A percentile compares a stretch with the other conserved stretches of the same genome.
Conservation (phyloP, 1,139 yeast species). For the Debaryomyces udenii region DNA sequence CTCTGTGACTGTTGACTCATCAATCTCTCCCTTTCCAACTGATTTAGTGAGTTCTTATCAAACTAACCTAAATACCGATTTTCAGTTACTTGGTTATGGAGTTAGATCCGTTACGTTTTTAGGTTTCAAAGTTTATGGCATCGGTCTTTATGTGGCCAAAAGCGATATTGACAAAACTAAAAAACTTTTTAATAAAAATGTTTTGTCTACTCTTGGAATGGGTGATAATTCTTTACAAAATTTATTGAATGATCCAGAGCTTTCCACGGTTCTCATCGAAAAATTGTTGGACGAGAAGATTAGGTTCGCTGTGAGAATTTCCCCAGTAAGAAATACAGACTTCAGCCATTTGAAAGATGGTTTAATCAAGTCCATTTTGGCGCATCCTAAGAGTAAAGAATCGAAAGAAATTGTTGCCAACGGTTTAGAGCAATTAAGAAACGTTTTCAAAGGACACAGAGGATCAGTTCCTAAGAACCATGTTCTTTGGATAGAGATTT, state of each 20-base stretch:
- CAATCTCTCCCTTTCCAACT: slow-evolving; percentile 56
- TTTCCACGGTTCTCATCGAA: slow-evolving; percentile 54
- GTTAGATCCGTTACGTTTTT: slow-evolving; percentile 81
- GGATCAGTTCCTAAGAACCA: slow-evolving; percentile 72
- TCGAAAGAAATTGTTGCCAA: slow-evolving; percentile 38
- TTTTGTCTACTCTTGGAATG: slow-evolving; percentile 14
- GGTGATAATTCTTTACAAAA: slow-evolving; percentile 17
- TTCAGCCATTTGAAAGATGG: slow-evolving; percentile 90
- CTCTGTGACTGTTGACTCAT: slow-evolving; percentile 48
- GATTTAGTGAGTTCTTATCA: slow-evolving; percentile 24
- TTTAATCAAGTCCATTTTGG: slow-evolving; percentile 72
- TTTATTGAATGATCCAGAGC: slow-evolving; percentile 29
- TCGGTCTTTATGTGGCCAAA: slow-evolving; percentile 74
- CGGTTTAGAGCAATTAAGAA: slow-evolving; percentile 61
- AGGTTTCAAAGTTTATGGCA: slow-evolving; percentile 82
- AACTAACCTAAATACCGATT: slow-evolving; percentile 29
- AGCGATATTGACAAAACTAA: slow-evolving; percentile 55
- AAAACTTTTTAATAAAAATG: slow-evolving; percentile 34
- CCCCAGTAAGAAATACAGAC: slow-evolving; percentile 89
- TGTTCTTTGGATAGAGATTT: slow-evolving; percentile 52
- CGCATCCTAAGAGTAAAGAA: slow-evolving; percentile 50
- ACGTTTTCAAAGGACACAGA: slow-evolving; percentile 48
- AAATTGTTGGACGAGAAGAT: slow-evolving; percentile 62
- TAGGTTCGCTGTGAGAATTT: slow-evolving; percentile 69
- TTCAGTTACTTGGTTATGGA: slow-evolving; percentile 72